A percentile compares a stretch with the other conserved stretches of the same genome.
Evolutionary conservation across 2,329 filamentous ascomycete species (phyloP).

Genomic region (Penicillium crustosum): DNA sequence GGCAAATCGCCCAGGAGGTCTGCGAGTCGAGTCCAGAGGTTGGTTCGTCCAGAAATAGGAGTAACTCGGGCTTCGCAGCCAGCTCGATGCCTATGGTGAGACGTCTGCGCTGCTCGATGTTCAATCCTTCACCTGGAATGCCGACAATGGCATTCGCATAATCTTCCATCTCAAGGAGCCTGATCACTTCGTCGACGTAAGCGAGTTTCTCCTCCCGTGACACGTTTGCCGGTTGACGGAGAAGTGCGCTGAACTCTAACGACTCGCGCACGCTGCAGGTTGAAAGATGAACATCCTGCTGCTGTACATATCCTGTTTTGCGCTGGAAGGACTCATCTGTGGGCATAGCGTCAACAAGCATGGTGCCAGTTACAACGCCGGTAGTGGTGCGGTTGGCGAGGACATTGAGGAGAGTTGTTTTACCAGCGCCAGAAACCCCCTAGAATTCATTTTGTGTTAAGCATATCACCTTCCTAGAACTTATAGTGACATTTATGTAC

Average conservation of each 20-base stretch:
- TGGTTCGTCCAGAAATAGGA: constrained; percentile 88
- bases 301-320: constrained; percentile 41
- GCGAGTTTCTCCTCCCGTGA: constrained; percentile 71
- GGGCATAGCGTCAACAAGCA: constrained; percentile 70
- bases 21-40: constrained; percentile 88
- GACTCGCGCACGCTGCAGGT: constrained; percentile 83
- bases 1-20: constrained; percentile 84
- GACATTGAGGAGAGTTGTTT: constrained; percentile 82
- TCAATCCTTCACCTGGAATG: constrained; percentile 73
- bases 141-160: constrained; percentile 87
- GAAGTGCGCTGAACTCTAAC: constrained; percentile 74
- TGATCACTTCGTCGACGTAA: constrained; percentile 85
- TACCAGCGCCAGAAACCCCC: constrained; percentile 80
- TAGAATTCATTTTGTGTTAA: constrained; percentile 11
- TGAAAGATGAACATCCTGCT: constrained; percentile 79
- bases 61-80: constrained; percentile 80
- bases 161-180: constrained; percentile 79
- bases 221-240: constrained; percentile 72
- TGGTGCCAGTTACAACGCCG: constrained; percentile 80
- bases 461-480: background rate
- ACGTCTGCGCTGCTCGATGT: constrained; percentile 65
- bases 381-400: constrained; percentile 78
- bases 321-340: constrained; percentile 53
- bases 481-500: constrained; percentile 11
- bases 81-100: constrained; percentile 90